phyloP scores from a whole-genome alignment of 768 basidiomycete species.

The Tylopilus plumbeoviolaceoides region DNA sequence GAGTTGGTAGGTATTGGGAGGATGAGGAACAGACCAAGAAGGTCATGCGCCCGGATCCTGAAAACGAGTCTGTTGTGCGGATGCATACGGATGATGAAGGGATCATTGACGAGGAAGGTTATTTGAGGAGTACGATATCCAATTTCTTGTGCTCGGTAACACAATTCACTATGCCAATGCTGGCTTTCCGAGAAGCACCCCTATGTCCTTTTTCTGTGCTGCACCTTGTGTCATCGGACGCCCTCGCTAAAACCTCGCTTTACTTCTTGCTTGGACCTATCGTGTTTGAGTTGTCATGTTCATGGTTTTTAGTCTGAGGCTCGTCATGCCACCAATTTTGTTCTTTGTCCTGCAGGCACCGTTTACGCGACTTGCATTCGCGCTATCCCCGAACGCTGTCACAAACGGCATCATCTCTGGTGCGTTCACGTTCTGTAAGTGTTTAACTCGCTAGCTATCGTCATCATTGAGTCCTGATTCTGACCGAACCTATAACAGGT shows the following conservation, averaged over 20 bases:
- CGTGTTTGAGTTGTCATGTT: not conserved
- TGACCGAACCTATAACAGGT: slow-evolving; percentile 44
- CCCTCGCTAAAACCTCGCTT: slow-evolving; percentile 49
- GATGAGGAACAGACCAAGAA: slow-evolving; percentile 62
- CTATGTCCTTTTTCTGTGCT: slow-evolving; percentile 49
- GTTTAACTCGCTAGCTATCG: not conserved
- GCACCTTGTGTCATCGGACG: slow-evolving; percentile 43
- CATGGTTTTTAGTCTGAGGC: slow-evolving; percentile 55
- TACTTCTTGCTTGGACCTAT: slow-evolving; percentile 64
- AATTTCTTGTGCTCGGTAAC: slow-evolving; percentile 68
- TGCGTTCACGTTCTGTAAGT: slow-evolving; percentile 66
- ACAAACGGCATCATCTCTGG: slow-evolving; percentile 94
- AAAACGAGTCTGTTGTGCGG: slow-evolving; percentile 60
- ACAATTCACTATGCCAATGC: slow-evolving; percentile 73
- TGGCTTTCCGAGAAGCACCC: slow-evolving; percentile 57
- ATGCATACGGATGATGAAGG: slow-evolving; percentile 84
- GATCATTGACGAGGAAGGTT: slow-evolving; percentile 78
- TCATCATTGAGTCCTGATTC: not conserved
- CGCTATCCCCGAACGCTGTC: slow-evolving; percentile 74
- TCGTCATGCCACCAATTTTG: slow-evolving; percentile 94
- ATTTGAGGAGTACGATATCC: slow-evolving; percentile 55
- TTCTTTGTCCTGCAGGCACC: slow-evolving; percentile 77
- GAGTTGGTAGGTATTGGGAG: slow-evolving; percentile 61
- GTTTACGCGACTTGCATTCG: slow-evolving; percentile 81
- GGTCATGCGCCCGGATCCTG: slow-evolving; percentile 50